Base-by-base conservation (phyloP, 1,284 basidiomycete genomes). In the Rhizoctonia solani region DNA sequence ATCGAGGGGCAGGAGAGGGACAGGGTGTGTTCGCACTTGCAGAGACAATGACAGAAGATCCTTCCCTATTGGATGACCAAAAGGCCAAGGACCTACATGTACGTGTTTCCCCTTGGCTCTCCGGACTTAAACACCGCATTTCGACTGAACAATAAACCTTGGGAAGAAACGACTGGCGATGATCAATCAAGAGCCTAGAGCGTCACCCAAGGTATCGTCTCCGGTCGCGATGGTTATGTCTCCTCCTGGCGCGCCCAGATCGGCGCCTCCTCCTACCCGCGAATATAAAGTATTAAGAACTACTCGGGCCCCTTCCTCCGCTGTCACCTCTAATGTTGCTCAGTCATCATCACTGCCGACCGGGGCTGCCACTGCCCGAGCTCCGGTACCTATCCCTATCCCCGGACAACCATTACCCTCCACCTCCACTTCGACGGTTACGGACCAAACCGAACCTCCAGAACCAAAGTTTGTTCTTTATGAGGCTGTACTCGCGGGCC, bases 1-100 rank as follows among this genome's bases (percentile, higher is more conserved):
- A 61, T 27, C 58, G 58, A 16, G 58, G 58, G 11, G 37, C 58
- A 29, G 29, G 16, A 21, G 58, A 61, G 25, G 47, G 29, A 21
- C 58, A 37, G 37, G 58, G 58, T 23, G 52, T 61, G 58, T 61
- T 61, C 37, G 52, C 58, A 11, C 47, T 61, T 37, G 58, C 58
- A 21, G 58, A 61, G 32, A 61, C 58, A 25, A 34, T 61, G 47
- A 61, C 44, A 6, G 58, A 61, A 50, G 58, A 61, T 16, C 58
- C 58, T n/a, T 61, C 58, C 4, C 58, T 50, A 19, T 61, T 61
- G 46, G 58, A 61, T 19, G 58, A 61, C 52, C 32, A 50, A 39
- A 47, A 34, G 30, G 32, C 58, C 47, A 61, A 61, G 25, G 46
- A 61, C 58, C 46, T 61, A 4, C 58, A 50, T 29, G 58, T 61